Conservation (phyloP, 1,284 basidiomycete species). For the Ganoderma leucocontextum region DNA sequence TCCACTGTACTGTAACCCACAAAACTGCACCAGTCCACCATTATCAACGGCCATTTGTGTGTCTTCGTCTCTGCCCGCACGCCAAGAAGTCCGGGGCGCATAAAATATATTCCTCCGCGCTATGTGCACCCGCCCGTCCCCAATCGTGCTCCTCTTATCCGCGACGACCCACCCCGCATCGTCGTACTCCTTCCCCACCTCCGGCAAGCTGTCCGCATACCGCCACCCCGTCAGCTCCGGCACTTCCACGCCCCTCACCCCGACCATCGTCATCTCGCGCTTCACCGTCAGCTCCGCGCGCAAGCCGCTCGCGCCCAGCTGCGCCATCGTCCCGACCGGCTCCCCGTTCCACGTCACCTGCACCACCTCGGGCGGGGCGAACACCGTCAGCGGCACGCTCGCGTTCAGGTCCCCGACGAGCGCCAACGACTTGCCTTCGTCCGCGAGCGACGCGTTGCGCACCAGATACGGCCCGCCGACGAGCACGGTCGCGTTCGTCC, state of each 20-base stretch:
- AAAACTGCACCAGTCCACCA: too few relatives aligned
- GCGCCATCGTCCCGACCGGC: slow-evolving; percentile 44
- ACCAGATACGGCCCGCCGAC: slow-evolving; percentile 65
- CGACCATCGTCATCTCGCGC: background rate
- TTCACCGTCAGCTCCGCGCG: slow-evolving; percentile 37
- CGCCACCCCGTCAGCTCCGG: slow-evolving; percentile 68
- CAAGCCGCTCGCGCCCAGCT: slow-evolving; percentile 23
- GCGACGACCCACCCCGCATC: slow-evolving; percentile 73
- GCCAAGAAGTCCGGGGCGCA: too few relatives aligned
- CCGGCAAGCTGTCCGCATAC: slow-evolving; percentile 77
- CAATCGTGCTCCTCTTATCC: slow-evolving; percentile 77
- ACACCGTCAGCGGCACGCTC: slow-evolving; percentile 53
- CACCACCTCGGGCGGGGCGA: slow-evolving; percentile 59
- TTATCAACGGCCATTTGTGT: too few relatives aligned
- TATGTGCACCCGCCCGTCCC: slow-evolving; percentile 64
- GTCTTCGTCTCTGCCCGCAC: too few relatives aligned
- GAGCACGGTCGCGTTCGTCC: slow-evolving; percentile 58
- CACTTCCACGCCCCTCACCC: slow-evolving; percentile 34
- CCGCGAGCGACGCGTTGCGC: slow-evolving; percentile 42
- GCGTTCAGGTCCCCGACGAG: background rate
- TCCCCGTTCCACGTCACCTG: slow-evolving; percentile 77
- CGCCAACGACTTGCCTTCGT: too few relatives aligned
- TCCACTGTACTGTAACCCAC: too few relatives aligned
- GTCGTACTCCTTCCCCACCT: slow-evolving; percentile 61
- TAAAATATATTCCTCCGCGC: too few relatives aligned